Percentiles rank a stretch among this genome's conserved stretches.
phyloP scores from a whole-genome alignment of 164 flowering plant genomes.

The Liquidambar formosana region DNA sequence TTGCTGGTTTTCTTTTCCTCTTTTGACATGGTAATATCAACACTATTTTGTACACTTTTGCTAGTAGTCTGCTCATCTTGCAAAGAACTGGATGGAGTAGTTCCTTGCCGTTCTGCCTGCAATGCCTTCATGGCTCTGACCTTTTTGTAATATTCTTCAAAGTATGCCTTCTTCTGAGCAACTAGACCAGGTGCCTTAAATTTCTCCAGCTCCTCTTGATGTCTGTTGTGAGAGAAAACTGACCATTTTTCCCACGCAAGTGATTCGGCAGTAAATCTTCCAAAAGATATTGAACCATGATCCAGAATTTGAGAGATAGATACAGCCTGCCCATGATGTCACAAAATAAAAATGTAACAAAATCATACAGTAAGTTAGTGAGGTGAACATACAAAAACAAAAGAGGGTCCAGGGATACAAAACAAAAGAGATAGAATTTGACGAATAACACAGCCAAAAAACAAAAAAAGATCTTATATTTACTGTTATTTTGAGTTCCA shows the following conservation, averaged over 20 bases:
- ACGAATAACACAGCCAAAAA: too few relatives aligned
- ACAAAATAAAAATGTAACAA: not conserved
- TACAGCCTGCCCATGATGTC: slow-evolving; percentile 15
- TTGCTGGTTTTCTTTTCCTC: not conserved
- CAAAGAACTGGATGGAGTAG: slow-evolving; percentile 3
- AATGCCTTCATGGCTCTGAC: slow-evolving; percentile 28
- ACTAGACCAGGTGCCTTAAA: slow-evolving; percentile 35
- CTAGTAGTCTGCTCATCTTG: slow-evolving; percentile 7
- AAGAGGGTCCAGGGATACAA: too few relatives aligned
- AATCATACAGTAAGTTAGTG: too few relatives aligned
- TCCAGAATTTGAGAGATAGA: slow-evolving; percentile 25
- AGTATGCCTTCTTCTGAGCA: slow-evolving; percentile 40
- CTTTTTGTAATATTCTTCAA: slow-evolving; percentile 35
- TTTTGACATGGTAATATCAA: not conserved
- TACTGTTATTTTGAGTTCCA: too few relatives aligned
- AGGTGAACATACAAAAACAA: too few relatives aligned
- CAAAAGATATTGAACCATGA: slow-evolving; percentile 39
- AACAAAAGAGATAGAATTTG: too few relatives aligned
- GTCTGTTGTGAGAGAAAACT: slow-evolving; percentile 31
- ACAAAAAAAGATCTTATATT: too few relatives aligned
- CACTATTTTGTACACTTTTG: not conserved
- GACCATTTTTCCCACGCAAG: slow-evolving; percentile 43
- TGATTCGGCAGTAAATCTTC: slow-evolving; percentile 31
- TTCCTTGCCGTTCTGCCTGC: slow-evolving; percentile 19
- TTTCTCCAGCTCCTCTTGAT: slow-evolving; percentile 36